Evolutionary conservation across 768 basidiomycete species (phyloP).

Genomic region (Hypholoma fasciculare): DNA sequence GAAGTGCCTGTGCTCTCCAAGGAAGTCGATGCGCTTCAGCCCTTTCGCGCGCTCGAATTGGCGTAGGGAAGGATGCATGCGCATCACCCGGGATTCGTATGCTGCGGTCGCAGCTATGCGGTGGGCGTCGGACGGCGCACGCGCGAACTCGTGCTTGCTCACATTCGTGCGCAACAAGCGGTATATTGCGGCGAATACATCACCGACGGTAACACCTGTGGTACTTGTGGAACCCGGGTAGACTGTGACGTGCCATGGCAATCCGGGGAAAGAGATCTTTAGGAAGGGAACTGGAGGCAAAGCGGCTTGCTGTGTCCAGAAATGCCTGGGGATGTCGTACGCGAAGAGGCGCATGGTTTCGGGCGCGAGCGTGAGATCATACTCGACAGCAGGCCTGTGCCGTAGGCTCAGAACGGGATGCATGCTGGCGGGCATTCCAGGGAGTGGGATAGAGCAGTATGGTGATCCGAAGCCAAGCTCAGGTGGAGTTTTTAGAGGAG

Average conservation of each 20-base stretch:
- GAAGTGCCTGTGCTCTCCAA: conserved; percentile 40
- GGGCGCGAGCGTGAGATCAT: conserved; percentile 13
- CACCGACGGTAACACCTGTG: conserved; percentile 33
- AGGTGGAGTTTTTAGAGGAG: not conserved
- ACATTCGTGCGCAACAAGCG: conserved; percentile 40
- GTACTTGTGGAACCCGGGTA: conserved; percentile 15
- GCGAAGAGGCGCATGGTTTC: conserved; percentile 7
- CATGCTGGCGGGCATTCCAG: not conserved
- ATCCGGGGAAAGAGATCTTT: conserved; percentile 26
- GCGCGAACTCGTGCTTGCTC: conserved; percentile 38
- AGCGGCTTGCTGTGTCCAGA: conserved; percentile 32
- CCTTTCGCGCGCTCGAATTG: conserved; percentile 46
- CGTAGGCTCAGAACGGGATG: not conserved
- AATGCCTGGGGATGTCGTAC: conserved; percentile 6
- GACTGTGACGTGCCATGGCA: conserved; percentile 38
- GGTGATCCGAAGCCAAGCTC: conserved; percentile 8
- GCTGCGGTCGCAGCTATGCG: conserved; percentile 39
- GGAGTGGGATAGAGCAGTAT: conserved; percentile 4
- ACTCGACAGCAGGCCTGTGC: conserved; percentile 6
- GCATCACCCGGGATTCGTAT: conserved; percentile 38
- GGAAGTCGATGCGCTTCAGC: conserved; percentile 56
- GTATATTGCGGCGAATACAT: conserved; percentile 50
- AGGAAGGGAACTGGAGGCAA: conserved; percentile 31
- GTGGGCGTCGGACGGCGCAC: conserved; percentile 26
- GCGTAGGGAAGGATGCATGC: conserved; percentile 26